Conservation (phyloP, 345 rosid genomes). For the Rhodamnia argentea region DNA sequence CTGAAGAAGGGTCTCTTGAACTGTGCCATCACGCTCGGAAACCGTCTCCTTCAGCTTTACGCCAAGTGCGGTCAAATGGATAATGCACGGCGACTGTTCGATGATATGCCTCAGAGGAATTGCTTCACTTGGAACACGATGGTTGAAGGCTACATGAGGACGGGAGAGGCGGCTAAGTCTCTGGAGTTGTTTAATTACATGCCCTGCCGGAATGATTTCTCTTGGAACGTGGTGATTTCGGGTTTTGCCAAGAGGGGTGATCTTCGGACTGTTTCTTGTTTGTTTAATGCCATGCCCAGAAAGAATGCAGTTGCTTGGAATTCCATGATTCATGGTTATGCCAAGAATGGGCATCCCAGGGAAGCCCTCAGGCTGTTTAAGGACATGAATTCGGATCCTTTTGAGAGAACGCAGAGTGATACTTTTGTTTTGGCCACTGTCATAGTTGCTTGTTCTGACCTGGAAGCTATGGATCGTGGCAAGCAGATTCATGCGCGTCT, state of each 20-base stretch:
- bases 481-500: constrained; percentile 65
- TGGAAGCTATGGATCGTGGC: constrained; percentile 29
- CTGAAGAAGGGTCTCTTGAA: constrained; percentile 46
- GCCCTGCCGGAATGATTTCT: constrained; percentile 47
- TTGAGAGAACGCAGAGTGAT: constrained; percentile 26
- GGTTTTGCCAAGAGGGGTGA: constrained; percentile 60
- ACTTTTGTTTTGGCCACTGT: constrained; percentile 46
- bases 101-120: constrained; percentile 60
- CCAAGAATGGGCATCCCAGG: constrained; percentile 22
- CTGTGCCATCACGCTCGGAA: constrained; percentile 37
- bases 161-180: constrained; percentile 15
- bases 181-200: constrained; percentile 53
- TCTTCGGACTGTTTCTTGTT: constrained; percentile 28
- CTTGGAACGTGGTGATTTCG: constrained; percentile 23
- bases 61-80: constrained; percentile 19
- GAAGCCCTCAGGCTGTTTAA: constrained; percentile 56
- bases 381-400: constrained; percentile 22
- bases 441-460: constrained; percentile 6
- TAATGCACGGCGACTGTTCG: constrained; percentile 43
- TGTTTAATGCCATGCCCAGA: constrained; percentile 57
- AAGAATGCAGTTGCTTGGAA: constrained; percentile 49
- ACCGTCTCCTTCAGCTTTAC: constrained; percentile 46
- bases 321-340: constrained; percentile 53
- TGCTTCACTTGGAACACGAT: constrained; percentile 26
- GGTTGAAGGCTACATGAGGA: neutral